Conservation (phyloP, 768 basidiomycete genomes). For the Coprinopsis cinerea region DNA sequence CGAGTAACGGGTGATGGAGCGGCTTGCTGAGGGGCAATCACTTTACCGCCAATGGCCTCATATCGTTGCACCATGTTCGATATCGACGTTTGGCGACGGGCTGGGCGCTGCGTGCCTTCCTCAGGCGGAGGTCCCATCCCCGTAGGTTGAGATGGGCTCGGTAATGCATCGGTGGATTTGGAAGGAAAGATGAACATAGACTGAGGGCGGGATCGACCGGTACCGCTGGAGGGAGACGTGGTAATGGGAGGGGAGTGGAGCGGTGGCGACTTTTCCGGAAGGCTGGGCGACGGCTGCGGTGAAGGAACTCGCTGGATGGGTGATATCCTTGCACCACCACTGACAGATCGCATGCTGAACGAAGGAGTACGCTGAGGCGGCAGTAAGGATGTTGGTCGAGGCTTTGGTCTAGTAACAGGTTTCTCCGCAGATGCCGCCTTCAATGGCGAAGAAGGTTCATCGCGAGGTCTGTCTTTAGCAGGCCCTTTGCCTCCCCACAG, state of each 20-base stretch:
- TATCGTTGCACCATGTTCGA: slow-evolving; percentile 82
- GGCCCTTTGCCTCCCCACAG: slow-evolving; percentile 59
- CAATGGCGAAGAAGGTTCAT: slow-evolving; percentile 7
- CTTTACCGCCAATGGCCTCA: slow-evolving; percentile 54
- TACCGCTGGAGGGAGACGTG: slow-evolving; percentile 3
- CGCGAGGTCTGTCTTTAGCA: slow-evolving; percentile 37
- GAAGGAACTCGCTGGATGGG: slow-evolving; percentile 7
- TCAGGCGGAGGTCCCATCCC: slow-evolving; percentile 43
- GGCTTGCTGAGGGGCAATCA: slow-evolving; percentile 21
- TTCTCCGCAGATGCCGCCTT: background rate
- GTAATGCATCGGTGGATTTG: slow-evolving; percentile 34
- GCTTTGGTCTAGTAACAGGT: slow-evolving; percentile 5
- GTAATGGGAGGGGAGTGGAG: background rate
- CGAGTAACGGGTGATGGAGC: slow-evolving; percentile 15
- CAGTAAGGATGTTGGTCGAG: slow-evolving; percentile 10
- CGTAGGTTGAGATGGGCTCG: slow-evolving; percentile 16
- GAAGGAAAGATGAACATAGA: slow-evolving; percentile 76
- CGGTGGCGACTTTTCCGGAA: background rate
- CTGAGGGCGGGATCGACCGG: slow-evolving; percentile 61
- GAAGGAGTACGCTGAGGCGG: background rate
- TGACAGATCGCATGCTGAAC: background rate
- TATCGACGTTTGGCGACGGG: slow-evolving; percentile 65
- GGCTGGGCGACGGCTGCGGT: background rate
- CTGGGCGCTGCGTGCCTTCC: slow-evolving; percentile 37
- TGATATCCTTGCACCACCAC: slow-evolving; percentile 8